Evolutionary conservation across 2,329 filamentous ascomycete genomes (phyloP).

Genomic region (Claviceps pazoutovae): DNA sequence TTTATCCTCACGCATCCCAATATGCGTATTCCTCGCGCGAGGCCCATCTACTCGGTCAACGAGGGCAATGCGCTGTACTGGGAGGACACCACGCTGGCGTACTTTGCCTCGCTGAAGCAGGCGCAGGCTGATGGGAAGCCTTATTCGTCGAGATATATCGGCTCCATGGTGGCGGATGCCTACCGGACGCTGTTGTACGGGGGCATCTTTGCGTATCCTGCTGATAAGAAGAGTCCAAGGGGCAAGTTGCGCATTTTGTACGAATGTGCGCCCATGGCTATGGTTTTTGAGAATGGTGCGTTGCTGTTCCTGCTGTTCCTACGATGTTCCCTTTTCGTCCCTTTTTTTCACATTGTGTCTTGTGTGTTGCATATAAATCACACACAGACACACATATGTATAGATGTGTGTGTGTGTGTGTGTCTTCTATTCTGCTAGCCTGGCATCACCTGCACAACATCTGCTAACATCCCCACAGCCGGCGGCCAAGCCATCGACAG

Average conservation of each 20-base stretch:
- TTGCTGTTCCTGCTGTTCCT: conserved; percentile 9
- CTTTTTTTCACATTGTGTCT: neutral
- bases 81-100: conserved; percentile 74
- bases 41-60: conserved; percentile 93
- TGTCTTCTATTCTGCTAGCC: no score
- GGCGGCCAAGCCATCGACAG: conserved; percentile 87
- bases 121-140: conserved; percentile 66
- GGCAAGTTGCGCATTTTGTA: conserved; percentile 95
- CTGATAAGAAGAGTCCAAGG: conserved; percentile 96
- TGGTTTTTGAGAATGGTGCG: conserved; percentile 96
- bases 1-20: conserved; percentile 96
- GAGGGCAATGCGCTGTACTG: conserved; percentile 97
- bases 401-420: no score
- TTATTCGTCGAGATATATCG: conserved; percentile 91
- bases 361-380: no score
- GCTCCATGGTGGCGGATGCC: conserved; percentile 95
- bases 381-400: no score
- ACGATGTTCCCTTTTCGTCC: neutral
- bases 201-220: conserved; percentile 93
- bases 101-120: conserved; percentile 80
- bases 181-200: conserved; percentile 93
- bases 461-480: conserved; percentile 34
- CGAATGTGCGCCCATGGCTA: conserved; percentile 93
- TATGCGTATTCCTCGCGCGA: conserved; percentile 71
- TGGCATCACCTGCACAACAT: neutral